Evolutionary conservation across 495 filamentous ascomycete species (phyloP), one percentile per base, ranked within the genome.

Genomic region (Penicillium coprophilum): DNA sequence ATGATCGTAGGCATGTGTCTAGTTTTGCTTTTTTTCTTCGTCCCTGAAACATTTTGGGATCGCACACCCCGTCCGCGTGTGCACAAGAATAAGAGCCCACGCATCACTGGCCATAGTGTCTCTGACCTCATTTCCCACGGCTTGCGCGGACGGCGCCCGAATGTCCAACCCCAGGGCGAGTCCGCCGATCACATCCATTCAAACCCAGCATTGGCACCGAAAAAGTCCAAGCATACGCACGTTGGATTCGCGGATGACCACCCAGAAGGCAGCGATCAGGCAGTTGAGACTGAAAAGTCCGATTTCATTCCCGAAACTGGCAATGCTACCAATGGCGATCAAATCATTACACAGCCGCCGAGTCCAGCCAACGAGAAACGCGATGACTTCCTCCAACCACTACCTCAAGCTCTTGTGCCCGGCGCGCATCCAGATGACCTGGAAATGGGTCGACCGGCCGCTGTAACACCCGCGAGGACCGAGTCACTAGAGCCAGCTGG

Each of bases 21-120:
- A 40, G 63, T 81, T 9, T 71, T 95, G 1, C 76, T 97, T 1
- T 96, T 96, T 62, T 77, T 98, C 53, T 96, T 96, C 62, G 89
- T 96, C 6, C 94, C 94, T 0, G 94, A 98, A 72, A 96, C 92
- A 0, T 96, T 96, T 64, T 97, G 94, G 94, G 92, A 97, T 65
- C 81, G 94, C 20, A 87, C 87, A 3, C 93, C 92, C 3, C 75
- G 80, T 40, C 81, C 89, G 62, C 82, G 82, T 19, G 41, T 27
- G 57, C 71, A 58, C n/a, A 58, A 64, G 1, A 64, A 62, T 24
- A 75, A 72, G 47, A 67, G 68, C n/a, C 69, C 73, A 1, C 55
- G 63, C 38, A 46, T 70, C 9, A 65, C 21, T 17, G 52, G 70
- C 23, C 67, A 69, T 7, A 76, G 67, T n/a, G 62, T 77, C 51